phyloP scores from a whole-genome alignment of 305 asterid genomes.

The Monarda citriodora region DNA sequence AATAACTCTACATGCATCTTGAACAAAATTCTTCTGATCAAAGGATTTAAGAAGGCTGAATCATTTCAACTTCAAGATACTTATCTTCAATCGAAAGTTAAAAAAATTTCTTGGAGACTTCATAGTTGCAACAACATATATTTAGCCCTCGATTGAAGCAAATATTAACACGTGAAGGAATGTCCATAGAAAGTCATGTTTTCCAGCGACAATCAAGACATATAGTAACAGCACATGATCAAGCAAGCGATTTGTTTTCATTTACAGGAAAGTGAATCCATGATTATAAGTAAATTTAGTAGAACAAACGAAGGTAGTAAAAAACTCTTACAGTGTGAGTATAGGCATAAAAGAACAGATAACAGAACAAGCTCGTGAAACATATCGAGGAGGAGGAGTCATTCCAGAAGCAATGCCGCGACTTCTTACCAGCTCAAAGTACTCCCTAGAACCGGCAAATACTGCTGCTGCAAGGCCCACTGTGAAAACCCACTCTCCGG shows the following conservation, averaged over 20 bases:
- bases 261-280: slow-evolving; percentile 13
- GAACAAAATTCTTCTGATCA: too few species aligned
- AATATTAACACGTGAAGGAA: too few species aligned
- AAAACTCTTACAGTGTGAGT: slow-evolving; percentile 82
- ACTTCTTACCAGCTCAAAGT: slow-evolving; percentile 96
- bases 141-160: not conserved
- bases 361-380: slow-evolving; percentile 87
- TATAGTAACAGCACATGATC: slow-evolving; percentile 7
- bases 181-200: slow-evolving; percentile 7
- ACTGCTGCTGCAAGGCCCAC: slow-evolving; percentile 78
- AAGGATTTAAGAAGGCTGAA: too few species aligned
- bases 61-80: too few species aligned
- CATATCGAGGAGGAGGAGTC: slow-evolving; percentile 97
- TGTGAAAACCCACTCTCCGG: slow-evolving; percentile 95
- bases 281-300: not conserved
- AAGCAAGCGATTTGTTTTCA: slow-evolving; percentile 10
- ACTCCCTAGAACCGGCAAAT: slow-evolving; percentile 84
- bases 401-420: slow-evolving; percentile 95
- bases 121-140: not conserved
- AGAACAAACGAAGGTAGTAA: slow-evolving; percentile 18
- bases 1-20: too few species aligned
- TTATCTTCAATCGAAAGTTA: not conserved
- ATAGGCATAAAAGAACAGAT: slow-evolving; percentile 87
- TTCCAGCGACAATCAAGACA: not conserved
- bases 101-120: not conserved